Evolutionary conservation across 306 rosid genomes (phyloP).

Genomic region (Ormosia semicastrata): DNA sequence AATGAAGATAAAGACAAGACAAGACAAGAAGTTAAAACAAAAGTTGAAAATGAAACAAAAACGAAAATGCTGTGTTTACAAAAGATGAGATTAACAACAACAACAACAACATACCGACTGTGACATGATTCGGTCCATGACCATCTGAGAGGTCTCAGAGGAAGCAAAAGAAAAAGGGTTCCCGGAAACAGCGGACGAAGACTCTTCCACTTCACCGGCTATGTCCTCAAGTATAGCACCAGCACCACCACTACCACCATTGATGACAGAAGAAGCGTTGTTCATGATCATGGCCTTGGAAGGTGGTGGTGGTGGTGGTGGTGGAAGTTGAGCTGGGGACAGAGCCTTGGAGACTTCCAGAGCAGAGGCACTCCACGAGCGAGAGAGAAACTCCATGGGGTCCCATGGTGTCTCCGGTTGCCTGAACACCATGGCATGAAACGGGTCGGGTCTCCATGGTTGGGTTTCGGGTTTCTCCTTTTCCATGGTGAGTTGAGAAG

Average conservation of each 20-base stretch:
- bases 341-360: conserved; percentile 82
- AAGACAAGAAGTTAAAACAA: neutral
- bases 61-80: neutral
- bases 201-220: conserved; percentile 64
- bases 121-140: conserved; percentile 92
- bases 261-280: neutral
- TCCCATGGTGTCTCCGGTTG: conserved; percentile 66
- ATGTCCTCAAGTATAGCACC: conserved; percentile 46
- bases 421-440: conserved; percentile 27
- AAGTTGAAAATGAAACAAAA: neutral
- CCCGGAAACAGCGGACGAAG: conserved; percentile 57
- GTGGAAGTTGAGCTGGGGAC: conserved; percentile 45
- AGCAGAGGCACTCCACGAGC: conserved; percentile 93
- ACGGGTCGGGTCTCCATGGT: conserved; percentile 58
- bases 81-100: neutral
- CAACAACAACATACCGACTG: conserved; percentile 65
- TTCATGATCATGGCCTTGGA: conserved; percentile 23
- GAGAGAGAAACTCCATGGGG: conserved; percentile 89
- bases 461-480: conserved; percentile 35
- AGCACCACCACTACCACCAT: neutral
- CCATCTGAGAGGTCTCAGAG: conserved; percentile 88
- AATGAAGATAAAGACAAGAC: no score
- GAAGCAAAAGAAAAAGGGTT: conserved; percentile 92
- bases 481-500: conserved; percentile 35
- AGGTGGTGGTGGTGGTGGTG: conserved; percentile 29